These are phyloP conservation scores for Neurospora africana DNA, from an alignment of 495 filamentous ascomycete species.

Conservation along the genomic window DNA sequence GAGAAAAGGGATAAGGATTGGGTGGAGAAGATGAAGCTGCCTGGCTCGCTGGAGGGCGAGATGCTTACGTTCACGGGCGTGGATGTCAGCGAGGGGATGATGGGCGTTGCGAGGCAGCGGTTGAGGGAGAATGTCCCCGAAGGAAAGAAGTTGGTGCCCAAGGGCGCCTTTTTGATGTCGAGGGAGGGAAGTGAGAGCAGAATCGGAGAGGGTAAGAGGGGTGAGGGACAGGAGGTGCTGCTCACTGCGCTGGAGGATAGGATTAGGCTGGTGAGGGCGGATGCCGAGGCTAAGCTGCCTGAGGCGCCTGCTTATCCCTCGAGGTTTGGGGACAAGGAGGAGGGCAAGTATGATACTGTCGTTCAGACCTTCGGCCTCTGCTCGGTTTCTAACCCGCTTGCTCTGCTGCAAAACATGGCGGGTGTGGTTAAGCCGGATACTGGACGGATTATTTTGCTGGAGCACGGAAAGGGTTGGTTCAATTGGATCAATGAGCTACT, in stretches of 20 bases:
- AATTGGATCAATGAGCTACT: slow-evolving; percentile 68
- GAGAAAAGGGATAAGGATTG: not conserved
- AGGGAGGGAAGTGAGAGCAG: not conserved
- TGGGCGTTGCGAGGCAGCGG: slow-evolving; percentile 29
- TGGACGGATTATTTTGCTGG: slow-evolving; percentile 74
- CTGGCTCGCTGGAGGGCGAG: slow-evolving; percentile 5
- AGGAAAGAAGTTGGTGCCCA: slow-evolving; percentile 10
- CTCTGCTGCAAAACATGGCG: slow-evolving; percentile 52
- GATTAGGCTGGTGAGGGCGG: slow-evolving; percentile 29
- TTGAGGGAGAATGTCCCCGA: slow-evolving; percentile 20
- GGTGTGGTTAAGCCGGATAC: slow-evolving; percentile 37
- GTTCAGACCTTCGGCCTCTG: slow-evolving; percentile 92
- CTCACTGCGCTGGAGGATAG: slow-evolving; percentile 24
- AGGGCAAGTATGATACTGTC: slow-evolving; percentile 62
- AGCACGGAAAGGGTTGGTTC: slow-evolving; percentile 78
- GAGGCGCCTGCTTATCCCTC: slow-evolving; percentile 7
- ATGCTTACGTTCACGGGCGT: slow-evolving; percentile 35
- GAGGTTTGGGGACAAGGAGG: not conserved
- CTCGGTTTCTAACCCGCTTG: slow-evolving; percentile 65
- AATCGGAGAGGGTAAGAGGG: not conserved
- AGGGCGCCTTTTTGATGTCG: slow-evolving; percentile 9
- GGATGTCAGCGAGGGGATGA: slow-evolving; percentile 34
- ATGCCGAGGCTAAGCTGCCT: slow-evolving; percentile 26
- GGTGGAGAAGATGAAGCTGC: not conserved
- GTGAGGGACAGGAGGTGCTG: slow-evolving; percentile 9